Base-by-base conservation (phyloP, 805 yeast species). In the Peterozyma xylosa region DNA sequence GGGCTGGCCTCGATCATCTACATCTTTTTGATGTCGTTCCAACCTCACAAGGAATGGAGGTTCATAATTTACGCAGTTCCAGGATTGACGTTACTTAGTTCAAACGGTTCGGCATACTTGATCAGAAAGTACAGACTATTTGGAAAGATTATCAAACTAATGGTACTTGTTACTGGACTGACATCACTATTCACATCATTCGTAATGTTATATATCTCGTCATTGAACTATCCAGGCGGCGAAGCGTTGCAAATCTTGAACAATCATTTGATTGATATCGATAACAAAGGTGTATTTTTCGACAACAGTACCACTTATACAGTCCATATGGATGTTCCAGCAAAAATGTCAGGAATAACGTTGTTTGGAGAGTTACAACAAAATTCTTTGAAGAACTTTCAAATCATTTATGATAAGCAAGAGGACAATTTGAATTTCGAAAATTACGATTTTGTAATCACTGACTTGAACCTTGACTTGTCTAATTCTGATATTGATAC, bases 1-100 rank as follows among this genome's bases (percentile, higher is more conserved):
- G 68, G 75, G 1, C 47, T 74, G 14, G 67, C 87, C 1, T 64
- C 84, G 0, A 36, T 80, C 1, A 41, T 75, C 13, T 90, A 68
- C 55, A 70, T 89, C n/a, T 48, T 66, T 1, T 53, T 78, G 5
- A 72, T 89, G 73, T 88, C 96, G 0, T 59, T 82, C 42, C 93
- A 86, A 60, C 89, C 93, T 2, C 97, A 91, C 54, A 91, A 91
- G 58, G 98, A 91, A 66, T 87, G 95, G 95, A 74, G 97, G 53
- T 91, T 91, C 55, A 78, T 91, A 35, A 67, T 83, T 14, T 91
- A 90, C 59, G 66, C 80, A 0, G 64, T 84, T 3, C 96, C 97
- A 1, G 68, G 82, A 0, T 59, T 87, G 46, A 77, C 83, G 0
- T 53, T 83, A 15, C 56, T 75, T 30, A 89, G 85, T 5, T 80